Evolutionary conservation across 129 eudicot genomes (phyloP), one percentile per base, ranked within the genome.

Genomic region (Apium graveolens): DNA sequence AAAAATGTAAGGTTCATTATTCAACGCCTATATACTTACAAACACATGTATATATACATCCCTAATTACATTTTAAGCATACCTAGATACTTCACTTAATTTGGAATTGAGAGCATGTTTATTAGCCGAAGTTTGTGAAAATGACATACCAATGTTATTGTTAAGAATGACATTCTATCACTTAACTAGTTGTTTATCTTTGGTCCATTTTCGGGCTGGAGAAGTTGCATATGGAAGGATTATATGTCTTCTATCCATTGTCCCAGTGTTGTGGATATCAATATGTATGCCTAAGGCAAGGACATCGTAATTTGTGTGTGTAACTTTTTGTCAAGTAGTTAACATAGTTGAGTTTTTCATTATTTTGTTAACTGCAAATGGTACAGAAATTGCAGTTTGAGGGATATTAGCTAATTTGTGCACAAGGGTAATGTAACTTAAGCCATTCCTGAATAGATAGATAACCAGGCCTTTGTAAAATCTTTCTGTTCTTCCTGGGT

Each of bases 401-500:
- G 96, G 96, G 29, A 89, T 92, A 48, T 79, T 79, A 85, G 85
- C 97, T 62, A 91, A 49, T 74, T 81, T 73, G 70, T 90, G 90
- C 29, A 62, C 83, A 57, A 84, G 91, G 29, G 86, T 85, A 14
- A 94, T 90, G 87, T 91, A 95, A 80, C 96, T 91, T 76, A 95
- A 75, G 73, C 98, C 97, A 16, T 76, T 88, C 29, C 98, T 97
- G 45, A 88, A 91, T 39, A 96, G 98, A 75, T 82, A 95, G 17
- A 95, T 86, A 29, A 88, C 89, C 0, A 96, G 96, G 71, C 98
- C 98, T 65, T 88, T 91, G 86, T 95, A 95, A 65, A 95, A 95
- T 26, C 97, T 86, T 11, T 95, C 91, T 45, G 97, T 95, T 75
- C 98, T 93, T 39, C 97, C 98, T 3, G 98, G 98, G 71, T 95